Evolutionary conservation across 805 yeast species (phyloP).

Genomic region (Barnettozyma pratensis): DNA sequence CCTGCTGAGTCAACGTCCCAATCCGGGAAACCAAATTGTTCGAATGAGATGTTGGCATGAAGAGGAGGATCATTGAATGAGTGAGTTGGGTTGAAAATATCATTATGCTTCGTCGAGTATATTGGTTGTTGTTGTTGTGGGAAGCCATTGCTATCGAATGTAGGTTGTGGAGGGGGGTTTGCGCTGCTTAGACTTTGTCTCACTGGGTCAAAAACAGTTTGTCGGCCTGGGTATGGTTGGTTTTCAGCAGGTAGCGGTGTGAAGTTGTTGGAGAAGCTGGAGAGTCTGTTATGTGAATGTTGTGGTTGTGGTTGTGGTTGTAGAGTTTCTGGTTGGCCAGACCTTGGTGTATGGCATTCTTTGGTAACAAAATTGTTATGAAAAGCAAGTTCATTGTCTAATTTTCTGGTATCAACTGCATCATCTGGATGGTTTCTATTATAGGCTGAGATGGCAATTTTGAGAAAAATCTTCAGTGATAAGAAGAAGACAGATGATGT

Average conservation of each 20-base stretch:
- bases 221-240: neutral
- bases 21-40: constrained; percentile 2
- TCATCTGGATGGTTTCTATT: constrained; percentile 9
- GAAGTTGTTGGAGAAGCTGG: neutral
- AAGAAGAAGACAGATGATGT: constrained; percentile 10
- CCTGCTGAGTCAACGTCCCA: constrained; percentile 5
- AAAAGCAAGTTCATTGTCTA: constrained; percentile 10
- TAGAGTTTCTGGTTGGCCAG: neutral
- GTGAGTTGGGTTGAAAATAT: neutral
- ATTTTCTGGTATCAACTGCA: constrained; percentile 4
- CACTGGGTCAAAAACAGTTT: neutral
- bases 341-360: too few relatives aligned
- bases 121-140: neutral
- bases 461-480: constrained; percentile 17
- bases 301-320: neutral
- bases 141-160: neutral
- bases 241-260: neutral
- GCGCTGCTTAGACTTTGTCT: neutral
- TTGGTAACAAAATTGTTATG: neutral
- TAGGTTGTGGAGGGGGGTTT: neutral
- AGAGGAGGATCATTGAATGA: constrained; percentile 9
- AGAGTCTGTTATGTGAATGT: neutral
- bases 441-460: constrained; percentile 18
- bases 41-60: constrained; percentile 1
- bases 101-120: neutral